Evolutionary conservation across 164 flowering plant species (phyloP), one percentile per base, ranked within the genome.

Genomic region (Berberis vulgaris): DNA sequence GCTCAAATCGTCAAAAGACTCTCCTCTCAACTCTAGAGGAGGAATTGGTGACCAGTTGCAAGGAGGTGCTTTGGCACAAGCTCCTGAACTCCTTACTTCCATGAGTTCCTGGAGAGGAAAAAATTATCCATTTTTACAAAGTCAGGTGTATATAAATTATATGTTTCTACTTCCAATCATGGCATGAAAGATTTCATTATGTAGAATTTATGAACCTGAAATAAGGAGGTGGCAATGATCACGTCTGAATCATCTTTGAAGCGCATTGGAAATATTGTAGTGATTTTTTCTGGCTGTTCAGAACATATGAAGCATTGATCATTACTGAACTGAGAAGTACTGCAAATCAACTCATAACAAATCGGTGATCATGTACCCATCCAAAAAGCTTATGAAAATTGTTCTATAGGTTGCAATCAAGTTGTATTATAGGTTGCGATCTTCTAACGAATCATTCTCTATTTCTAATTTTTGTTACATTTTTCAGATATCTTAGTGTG

Each of bases 41-140:
- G 97, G 97, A 71, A 91, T 83, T 3, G 97, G 88, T 59, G 97
- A 85, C 96, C 97, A 91, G 68, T 62, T 70, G 78, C 97, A 88
- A 43, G 74, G 79, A 54, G 96, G 97, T 72, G 79, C 96, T 65
- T 82, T 85, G 9, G 76, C 68, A 80, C 73, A 84, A 58, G 77
- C 69, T 68, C 54, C 26, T 49, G 79, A 79, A 62, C 79, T 79
- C 65, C 84, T 85, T 58, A 80, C 81, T 69, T 84, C 93, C 83
- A 75, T 74, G 50, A 90, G 88, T 83, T 86, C 95, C 97, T 90
- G 64, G 56, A 2, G 7, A 38, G 49, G 57, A 74, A 39, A 49
- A 0, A 44, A 42, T 58, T 3, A 11, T 6, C 13, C 53, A 53
- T 1, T 13, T 10, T 42, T 43, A 43, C 7, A 38, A 38, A 26